Percentiles rank a stretch among this genome's conserved stretches.
These are phyloP conservation scores for Pseudogymnoascus sp. DNA, from an alignment of 2,329 filamentous ascomycete species.

Conservation along the genomic window DNA sequence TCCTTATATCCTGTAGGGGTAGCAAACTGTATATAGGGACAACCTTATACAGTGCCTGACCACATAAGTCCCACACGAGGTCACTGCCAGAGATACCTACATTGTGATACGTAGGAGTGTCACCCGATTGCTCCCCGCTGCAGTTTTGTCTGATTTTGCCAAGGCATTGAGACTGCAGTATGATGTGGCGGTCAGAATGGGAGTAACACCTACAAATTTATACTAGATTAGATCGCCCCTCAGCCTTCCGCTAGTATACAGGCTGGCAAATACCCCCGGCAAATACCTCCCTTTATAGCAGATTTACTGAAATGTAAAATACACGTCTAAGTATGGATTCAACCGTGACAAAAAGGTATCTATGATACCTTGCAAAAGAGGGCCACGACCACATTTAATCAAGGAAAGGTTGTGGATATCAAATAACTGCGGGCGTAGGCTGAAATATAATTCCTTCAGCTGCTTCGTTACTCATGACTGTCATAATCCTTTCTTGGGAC, in stretches of 20 bases:
- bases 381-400: not conserved
- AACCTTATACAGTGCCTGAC: not conserved
- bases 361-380: not conserved
- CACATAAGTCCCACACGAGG: too few relatives aligned
- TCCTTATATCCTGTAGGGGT: not conserved
- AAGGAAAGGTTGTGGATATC: not conserved
- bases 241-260: not conserved
- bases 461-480: not conserved
- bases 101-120: not conserved
- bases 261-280: not conserved
- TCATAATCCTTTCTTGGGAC: not conserved
- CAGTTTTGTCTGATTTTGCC: not conserved
- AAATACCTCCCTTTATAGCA: not conserved
- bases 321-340: not conserved
- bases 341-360: not conserved
- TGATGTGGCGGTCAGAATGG: not conserved
- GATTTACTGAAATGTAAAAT: not conserved
- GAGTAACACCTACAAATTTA: not conserved
- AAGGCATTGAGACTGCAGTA: not conserved
- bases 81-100: not conserved
- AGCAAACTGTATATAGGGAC: not conserved
- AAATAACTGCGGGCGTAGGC: not conserved
- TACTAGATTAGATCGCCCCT: not conserved
- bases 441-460: not conserved
- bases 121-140: not conserved